Percentiles rank a stretch among this genome's conserved stretches.
These are phyloP conservation scores for Erucastrum elatum DNA, from an alignment of 345 rosid genomes.

Conservation along the genomic window DNA sequence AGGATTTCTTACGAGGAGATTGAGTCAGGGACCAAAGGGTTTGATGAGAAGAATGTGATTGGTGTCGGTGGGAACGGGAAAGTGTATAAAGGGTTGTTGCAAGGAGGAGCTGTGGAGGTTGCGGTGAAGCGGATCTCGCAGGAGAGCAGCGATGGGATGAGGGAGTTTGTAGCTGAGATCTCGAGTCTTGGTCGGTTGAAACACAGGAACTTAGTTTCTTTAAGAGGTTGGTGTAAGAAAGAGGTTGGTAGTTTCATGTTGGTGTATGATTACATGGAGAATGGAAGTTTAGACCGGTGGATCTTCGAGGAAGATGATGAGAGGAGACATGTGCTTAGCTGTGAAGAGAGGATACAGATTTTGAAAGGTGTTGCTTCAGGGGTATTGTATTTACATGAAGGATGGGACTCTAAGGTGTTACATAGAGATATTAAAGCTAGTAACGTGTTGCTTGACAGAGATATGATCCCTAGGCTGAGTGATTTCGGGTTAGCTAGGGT, in stretches of 20 bases:
- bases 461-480: constrained; percentile 70
- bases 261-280: constrained; percentile 79
- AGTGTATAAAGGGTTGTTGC: constrained; percentile 71
- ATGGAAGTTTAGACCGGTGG: constrained; percentile 68
- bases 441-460: constrained; percentile 71
- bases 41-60: constrained; percentile 65
- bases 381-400: constrained; percentile 65
- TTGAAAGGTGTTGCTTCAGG: constrained; percentile 70
- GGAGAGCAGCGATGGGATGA: constrained; percentile 62
- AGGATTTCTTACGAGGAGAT: constrained; percentile 58
- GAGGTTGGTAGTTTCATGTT: constrained; percentile 70
- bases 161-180: constrained; percentile 72
- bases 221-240: constrained; percentile 85
- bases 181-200: constrained; percentile 73
- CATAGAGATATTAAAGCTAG: constrained; percentile 85
- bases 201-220: constrained; percentile 63
- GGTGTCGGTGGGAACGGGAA: constrained; percentile 82
- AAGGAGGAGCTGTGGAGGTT: constrained; percentile 52
- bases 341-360: constrained; percentile 53
- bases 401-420: constrained; percentile 73
- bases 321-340: constrained; percentile 39
- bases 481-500: constrained; percentile 78
- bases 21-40: constrained; percentile 56
- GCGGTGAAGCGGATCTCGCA: constrained; percentile 72
- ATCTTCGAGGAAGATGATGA: constrained; percentile 51